These are phyloP conservation scores for Apiospora malaysiana DNA, from an alignment of 2,329 filamentous ascomycete genomes.

Conservation along the genomic window DNA sequence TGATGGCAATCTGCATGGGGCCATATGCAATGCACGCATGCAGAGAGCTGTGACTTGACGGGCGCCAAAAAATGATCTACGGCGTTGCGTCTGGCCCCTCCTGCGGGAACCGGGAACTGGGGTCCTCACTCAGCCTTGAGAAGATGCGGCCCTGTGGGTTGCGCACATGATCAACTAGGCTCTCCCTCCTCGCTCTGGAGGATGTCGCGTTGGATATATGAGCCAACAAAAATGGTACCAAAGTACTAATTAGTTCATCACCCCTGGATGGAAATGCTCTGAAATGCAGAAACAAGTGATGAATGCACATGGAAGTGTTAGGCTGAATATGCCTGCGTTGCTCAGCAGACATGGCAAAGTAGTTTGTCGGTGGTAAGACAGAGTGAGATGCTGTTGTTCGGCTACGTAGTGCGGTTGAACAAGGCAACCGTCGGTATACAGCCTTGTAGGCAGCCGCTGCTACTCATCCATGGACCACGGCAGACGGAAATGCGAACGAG, in stretches of 20 bases:
- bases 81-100: not conserved
- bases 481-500: not conserved
- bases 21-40: not conserved
- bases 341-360: not conserved
- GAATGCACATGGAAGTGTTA: not conserved
- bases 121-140: not conserved
- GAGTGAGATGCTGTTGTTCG: not conserved
- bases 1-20: not conserved
- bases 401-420: slow-evolving; percentile 1
- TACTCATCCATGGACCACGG: not conserved
- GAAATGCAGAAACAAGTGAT: not conserved
- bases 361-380: not conserved
- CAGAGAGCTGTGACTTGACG: slow-evolving; percentile 10
- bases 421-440: not conserved
- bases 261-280: not conserved
- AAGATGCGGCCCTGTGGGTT: not conserved
- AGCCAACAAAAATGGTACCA: not conserved
- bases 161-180: not conserved
- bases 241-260: not conserved
- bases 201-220: not conserved
- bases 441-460: slow-evolving; percentile 18
- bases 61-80: slow-evolving; percentile 7
- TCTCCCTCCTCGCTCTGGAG: not conserved
- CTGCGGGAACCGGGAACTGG: not conserved
- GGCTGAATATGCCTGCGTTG: not conserved